Base-by-base conservation (phyloP, 768 basidiomycete genomes). In the Phylloporus sp. region DNA sequence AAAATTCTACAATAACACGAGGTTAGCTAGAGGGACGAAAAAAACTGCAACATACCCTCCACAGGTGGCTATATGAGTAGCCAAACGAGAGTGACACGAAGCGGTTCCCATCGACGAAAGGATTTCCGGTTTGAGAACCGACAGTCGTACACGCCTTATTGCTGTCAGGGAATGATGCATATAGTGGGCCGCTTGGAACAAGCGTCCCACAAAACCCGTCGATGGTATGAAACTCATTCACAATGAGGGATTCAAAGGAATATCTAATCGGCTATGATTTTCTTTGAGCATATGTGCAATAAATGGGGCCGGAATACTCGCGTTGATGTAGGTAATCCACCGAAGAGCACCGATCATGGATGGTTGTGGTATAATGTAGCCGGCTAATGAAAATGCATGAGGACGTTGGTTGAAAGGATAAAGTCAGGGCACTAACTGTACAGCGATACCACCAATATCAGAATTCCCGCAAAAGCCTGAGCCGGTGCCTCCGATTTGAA, bases 61-160 rank as follows among this genome's bases (percentile, higher is more conserved):
- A 75, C 62, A 88, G 12, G 71, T 84, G 52, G 70, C 63, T 56
- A 56, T 72, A 63, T 69, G 55, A 53, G 73, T 75, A 76, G 5
- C 58, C 71, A 65, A 71, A 71, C 49, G 69, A 73, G 56, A 83
- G 42, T 47, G 60, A 9, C 59, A 81, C 66, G 64, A 83, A 95
- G 3, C 56, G 56, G 29, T 77, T 75, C 5, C 92, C 91, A 23
- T 76, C 61, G 32, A 93, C 90, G 13, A 58, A 66, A n/a, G 66
- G 62, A 47, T 82, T 74, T 1, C 90, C 91, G 0, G 84, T 57
- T 4, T 76, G 60, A 2, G 85, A 76, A 5, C 92, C 91, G 7
- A 84, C 73, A 0, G 84, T 77, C 3, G 87, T 77, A 65, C 92
- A 95, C 2, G 86, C 85, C 68, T 91, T 91, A 62, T 92, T 89